Base-by-base conservation (phyloP, 768 basidiomycete genomes). In the Rhodotorula sphaerocarpa region DNA sequence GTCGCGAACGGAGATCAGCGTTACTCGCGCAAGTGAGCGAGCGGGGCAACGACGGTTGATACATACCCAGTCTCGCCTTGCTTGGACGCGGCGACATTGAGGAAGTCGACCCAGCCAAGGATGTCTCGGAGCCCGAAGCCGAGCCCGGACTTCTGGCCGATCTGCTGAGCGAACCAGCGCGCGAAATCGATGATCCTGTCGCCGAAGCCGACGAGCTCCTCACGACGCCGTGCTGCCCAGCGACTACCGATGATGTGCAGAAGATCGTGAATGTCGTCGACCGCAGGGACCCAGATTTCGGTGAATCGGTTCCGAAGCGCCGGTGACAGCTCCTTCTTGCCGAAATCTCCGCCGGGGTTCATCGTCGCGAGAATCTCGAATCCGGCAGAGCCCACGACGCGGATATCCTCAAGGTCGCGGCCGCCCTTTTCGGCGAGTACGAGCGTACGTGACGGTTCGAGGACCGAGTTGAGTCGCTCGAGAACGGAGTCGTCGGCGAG, bases 321-420 rank as follows among this genome's bases (percentile, higher is more conserved):
- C 36, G 92, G 93, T 3, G 95, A 97, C 3, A 99, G 78, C 73
- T 99, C 95, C 74, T 97, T 99, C 79, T 99, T 99, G 28, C 95
- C 95, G 71, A 92, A 97, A 72, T 99, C 95, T 20, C 95, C 95
- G 25, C 95, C 95, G 0, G 95, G 95, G 74, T 99, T 99, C 95
- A 99, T 99, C 5, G 95, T 97, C 4, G 95, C 90, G 0, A 96
- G 79, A 42, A 99, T 83, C 73, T 91, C 86, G 80, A 99, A 99
- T 2, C 76, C 77, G 6, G 80, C 76, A 11, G 77, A 73, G 12
- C 90, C 92, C 25, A 76, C 78, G 45, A 97, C 78, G 11, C 80
- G 79, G 34, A 85, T 82, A 65, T 85, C 79, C 36, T 84, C 84
- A 16, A 82, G 78, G 63, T 85, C 82, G 46, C 80, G 81, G 16